Evolutionary conservation across 352 stramenopile genomes (phyloP).

Genomic region (Phytopythium oedochilum): DNA sequence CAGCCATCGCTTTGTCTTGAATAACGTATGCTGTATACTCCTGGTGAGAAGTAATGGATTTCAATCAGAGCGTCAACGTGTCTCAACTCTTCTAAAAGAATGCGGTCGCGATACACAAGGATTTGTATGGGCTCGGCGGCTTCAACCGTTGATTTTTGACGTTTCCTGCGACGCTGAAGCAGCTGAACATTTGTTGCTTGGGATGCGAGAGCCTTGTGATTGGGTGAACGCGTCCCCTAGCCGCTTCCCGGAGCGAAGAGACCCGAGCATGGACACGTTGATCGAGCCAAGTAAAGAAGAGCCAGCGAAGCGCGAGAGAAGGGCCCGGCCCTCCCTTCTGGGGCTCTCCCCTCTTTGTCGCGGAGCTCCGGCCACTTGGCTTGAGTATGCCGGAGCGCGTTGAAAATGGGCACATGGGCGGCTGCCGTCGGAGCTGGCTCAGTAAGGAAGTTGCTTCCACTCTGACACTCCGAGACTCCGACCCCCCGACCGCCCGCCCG

Average conservation of each 20-base stretch:
- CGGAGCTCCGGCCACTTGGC: not conserved
- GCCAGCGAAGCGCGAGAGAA: not conserved
- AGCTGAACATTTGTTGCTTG: not conserved
- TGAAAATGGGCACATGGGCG: not conserved
- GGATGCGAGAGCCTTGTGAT: not conserved
- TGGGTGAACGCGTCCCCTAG: not conserved
- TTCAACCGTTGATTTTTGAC: too few relatives aligned
- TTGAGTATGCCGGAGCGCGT: not conserved
- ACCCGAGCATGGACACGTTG: not conserved
- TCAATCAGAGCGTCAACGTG: not conserved
- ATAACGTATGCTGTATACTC: not conserved
- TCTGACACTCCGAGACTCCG: not conserved
- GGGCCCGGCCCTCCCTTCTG: not conserved
- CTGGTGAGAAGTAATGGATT: not conserved
- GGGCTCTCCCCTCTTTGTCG: not conserved
- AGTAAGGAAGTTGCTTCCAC: slow-evolving; percentile 8
- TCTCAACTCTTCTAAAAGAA: not conserved
- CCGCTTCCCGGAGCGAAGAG: slow-evolving; percentile 1
- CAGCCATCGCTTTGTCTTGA: not conserved
- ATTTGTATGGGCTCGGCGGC: too few relatives aligned
- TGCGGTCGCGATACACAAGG: too few relatives aligned
- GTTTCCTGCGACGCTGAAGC: not conserved
- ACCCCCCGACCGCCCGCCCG: not conserved
- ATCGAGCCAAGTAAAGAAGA: slow-evolving; percentile 1
- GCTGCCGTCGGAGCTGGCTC: not conserved